Conservation (phyloP, 169 alveolate genomes). For the Plasmodium falciparum region DNA sequence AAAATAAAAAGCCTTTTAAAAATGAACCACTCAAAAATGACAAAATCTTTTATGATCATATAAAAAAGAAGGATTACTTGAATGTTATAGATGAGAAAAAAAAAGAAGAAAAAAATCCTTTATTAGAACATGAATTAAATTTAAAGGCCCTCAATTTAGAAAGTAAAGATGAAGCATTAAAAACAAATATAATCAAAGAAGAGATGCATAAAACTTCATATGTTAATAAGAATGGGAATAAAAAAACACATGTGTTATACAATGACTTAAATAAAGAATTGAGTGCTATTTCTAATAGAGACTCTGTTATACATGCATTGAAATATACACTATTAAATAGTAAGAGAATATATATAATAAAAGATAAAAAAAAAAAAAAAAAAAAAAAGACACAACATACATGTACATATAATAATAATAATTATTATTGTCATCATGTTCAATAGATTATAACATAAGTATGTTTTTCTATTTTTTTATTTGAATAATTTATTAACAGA, state of each 20-base stretch:
- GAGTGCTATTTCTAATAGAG: slow-evolving; percentile 46
- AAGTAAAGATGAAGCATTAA: neutral
- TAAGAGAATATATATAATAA: slow-evolving; percentile 1
- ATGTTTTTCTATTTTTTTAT: neutral
- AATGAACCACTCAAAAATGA: neutral
- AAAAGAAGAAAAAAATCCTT: neutral
- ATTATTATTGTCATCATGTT: neutral
- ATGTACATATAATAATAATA: too few species aligned
- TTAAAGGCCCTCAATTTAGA: slow-evolving; percentile 61
- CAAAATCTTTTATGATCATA: slow-evolving; percentile 6
- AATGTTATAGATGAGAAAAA: slow-evolving; percentile 11
- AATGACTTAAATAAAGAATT: slow-evolving; percentile 57
- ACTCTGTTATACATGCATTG: slow-evolving; percentile 56
- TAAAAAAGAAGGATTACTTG: slow-evolving; percentile 18
- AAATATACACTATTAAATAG: slow-evolving; percentile 49
- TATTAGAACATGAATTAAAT: slow-evolving; percentile 4
- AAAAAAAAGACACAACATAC: too few species aligned
- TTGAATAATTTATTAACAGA: slow-evolving; percentile 11
- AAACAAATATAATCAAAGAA: slow-evolving; percentile 15
- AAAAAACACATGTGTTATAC: slow-evolving; percentile 47
- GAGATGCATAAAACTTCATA: neutral
- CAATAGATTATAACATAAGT: neutral
- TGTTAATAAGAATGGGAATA: slow-evolving; percentile 1
- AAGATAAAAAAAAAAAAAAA: neutral
- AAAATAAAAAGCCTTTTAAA: neutral